Evolutionary conservation across 1,139 yeast species (phyloP), one percentile per base, ranked within the genome.

Genomic region (Lodderomyces orthopsilosis): DNA sequence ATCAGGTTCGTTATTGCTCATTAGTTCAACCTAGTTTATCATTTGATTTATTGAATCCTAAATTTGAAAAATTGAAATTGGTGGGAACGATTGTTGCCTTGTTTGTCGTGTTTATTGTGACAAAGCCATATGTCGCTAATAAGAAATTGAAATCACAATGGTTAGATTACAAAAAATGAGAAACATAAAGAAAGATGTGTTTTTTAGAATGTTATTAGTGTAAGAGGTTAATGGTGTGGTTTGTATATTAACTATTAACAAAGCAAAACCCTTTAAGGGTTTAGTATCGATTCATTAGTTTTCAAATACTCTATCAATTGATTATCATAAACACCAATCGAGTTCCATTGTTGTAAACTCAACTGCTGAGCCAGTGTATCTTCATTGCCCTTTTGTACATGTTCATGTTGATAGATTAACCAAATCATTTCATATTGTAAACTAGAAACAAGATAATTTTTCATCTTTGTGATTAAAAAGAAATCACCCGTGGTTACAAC

Each of bases 11-110:
- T 17, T 91, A 86, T 65, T 87, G 91, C 58, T 83, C 94, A 1
- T 70, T 81, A 42, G 72, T 86, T 18, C 79, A 86, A 43, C 97
- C 98, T 1, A 88, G 96, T 0, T 77, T 79, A 43, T 87, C 90
- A 41, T 91, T 88, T 64, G 98, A 93, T 63, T 70, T 82, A 46
- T 75, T 90, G 56, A 76, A 83, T 37, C 70, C 75, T 38, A 73
- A 73, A 36, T 93, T 93, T 58, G 90, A 84, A 52, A 85, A 80
- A 55, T 57, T 68, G 13, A 85, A 83, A 54, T 75, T 93, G 42
- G 44, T 84, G 9, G 53, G 70, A 4, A 88, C 96, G 0, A 74
- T 91, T 2, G 62, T 65, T 1, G 68, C 74, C 0, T 68, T 90
- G 45, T 46, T 80, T 3, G 63, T 69, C 0, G 72, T 74, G 1